phyloP scores from a whole-genome alignment of 1,284 basidiomycete genomes.

The Hortiboletus rubellus region DNA sequence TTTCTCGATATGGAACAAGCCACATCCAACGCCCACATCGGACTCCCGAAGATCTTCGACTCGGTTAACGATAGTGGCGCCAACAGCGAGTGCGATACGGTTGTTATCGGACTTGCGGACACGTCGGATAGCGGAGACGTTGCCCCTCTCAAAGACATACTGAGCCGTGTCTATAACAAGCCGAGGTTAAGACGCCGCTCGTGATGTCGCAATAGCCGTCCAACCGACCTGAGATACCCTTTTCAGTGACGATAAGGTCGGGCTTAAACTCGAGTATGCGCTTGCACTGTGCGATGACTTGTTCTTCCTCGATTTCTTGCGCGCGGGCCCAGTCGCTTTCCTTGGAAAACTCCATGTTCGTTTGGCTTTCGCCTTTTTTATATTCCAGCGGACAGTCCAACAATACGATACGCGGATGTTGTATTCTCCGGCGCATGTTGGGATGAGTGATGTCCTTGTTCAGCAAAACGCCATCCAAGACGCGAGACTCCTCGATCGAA shows the following conservation, averaged over 20 bases:
- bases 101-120: conserved; percentile 99
- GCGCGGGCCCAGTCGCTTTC: conserved; percentile 94
- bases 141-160: conserved; percentile 86
- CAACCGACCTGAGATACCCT: conserved; percentile 86
- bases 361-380: conserved; percentile 99
- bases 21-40: conserved; percentile 92
- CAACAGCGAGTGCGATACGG: conserved; percentile 93
- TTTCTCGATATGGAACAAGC: conserved; percentile 95
- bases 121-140: conserved; percentile 90
- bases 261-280: conserved; percentile 93
- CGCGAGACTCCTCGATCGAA: conserved; percentile 91
- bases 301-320: conserved; percentile 96
- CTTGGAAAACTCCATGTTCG: conserved; percentile 97
- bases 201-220: not conserved
- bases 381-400: conserved; percentile 98
- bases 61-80: conserved; percentile 96
- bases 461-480: conserved; percentile 91
- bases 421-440: conserved; percentile 92
- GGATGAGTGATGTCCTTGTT: conserved; percentile 99
- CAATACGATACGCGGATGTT: conserved; percentile 86
- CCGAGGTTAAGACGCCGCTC: not conserved
- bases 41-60: conserved; percentile 92
- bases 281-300: conserved; percentile 88
- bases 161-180: conserved; percentile 80
- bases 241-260: conserved; percentile 95